Base-by-base conservation (phyloP, 2,329 filamentous ascomycete species). In the Aspergillus sp. region DNA sequence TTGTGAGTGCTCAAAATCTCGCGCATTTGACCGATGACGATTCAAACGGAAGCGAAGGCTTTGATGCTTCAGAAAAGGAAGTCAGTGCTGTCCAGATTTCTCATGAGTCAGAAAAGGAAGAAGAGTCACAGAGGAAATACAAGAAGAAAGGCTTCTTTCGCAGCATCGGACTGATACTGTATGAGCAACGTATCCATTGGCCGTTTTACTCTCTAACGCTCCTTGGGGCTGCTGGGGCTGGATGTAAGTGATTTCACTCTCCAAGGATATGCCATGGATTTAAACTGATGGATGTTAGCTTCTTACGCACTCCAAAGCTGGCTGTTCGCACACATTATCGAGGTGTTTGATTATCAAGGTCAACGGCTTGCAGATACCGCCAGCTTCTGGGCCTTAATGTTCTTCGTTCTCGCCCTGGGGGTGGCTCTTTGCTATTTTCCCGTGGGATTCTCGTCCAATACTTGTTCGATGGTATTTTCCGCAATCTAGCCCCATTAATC, bases 351-450 rank as follows among this genome's bases (percentile, higher is more conserved):
- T 35, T 63, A 71, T 32, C 65, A 61, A 12, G 66, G 70, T 0
- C 45, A 60, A 7, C 60, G 66, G 51, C 68, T 72, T 3, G 61
- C 67, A 17, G 50, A 68, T 2, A 60, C 69, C 45, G 73, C 70
- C 7, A 68, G 79, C 53, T 78, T 79, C 56, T 79, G 72, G 61
- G 67, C 75, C 0, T 65, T 80, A 10, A 80, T 80, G 75, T 79
- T 80, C 58, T 78, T 80, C 56, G 60, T 80, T 6, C 68, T 80
- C 5, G 76, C 77, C 0, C 53, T 80, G 7, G 73, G 63, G 1
- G 73, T 75, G 27, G 61, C 69, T 0, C 38, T 69, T 3, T 70
- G 65, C 30, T 80, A 75, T 52, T 72, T 69, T 22, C 51, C 56
- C n/a, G 58, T 79, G 3, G 76, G 76, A 1, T 75, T 62, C 58